Evolutionary conservation across 345 rosid genomes (phyloP).

Genomic region (Eucalyptus marginata): DNA sequence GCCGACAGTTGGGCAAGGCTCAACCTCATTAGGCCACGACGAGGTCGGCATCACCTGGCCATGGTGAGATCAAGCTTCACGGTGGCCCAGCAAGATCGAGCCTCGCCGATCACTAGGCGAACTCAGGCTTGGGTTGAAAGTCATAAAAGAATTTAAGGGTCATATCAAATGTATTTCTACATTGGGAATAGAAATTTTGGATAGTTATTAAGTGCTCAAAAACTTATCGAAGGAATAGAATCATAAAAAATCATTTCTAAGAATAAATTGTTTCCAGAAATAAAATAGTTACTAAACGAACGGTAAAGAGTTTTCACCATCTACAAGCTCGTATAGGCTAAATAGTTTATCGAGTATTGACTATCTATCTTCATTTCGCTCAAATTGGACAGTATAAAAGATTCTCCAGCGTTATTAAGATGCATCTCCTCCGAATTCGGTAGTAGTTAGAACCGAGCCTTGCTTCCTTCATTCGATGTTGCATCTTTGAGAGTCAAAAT

Average conservation of each 20-base stretch:
- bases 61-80: no score
- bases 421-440: background rate
- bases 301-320: background rate
- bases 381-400: background rate
- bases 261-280: fast-evolving
- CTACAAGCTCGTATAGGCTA: background rate
- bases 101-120: fast-evolving
- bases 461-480: background rate
- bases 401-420: background rate
- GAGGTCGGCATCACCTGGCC: fast-evolving
- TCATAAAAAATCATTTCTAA: fast-evolving
- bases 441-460: background rate
- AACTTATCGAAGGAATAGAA: fast-evolving
- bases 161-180: no score
- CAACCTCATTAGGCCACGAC: no score
- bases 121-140: fast-evolving
- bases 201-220: fast-evolving
- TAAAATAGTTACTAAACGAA: no score
- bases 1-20: fast-evolving
- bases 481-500: background rate
- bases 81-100: fast-evolving
- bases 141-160: no score
- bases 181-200: fast-evolving
- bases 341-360: background rate
- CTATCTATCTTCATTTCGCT: background rate